Evolutionary conservation across 306 rosid species (phyloP).

Genomic region (Cucurbita argyrosperma): DNA sequence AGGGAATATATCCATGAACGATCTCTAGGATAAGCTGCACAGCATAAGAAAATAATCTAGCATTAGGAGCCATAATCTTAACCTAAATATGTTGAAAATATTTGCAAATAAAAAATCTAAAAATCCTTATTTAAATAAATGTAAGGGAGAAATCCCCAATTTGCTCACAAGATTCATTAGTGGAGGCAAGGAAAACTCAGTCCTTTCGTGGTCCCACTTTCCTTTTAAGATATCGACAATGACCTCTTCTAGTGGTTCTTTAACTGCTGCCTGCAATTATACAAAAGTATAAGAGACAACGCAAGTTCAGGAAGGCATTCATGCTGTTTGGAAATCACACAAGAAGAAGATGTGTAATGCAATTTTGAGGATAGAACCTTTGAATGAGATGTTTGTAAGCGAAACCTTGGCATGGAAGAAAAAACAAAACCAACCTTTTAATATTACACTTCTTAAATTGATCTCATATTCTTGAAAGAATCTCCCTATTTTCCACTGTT

Average conservation of each 20-base stretch:
- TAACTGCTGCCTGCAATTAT: constrained; percentile 33
- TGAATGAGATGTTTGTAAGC: background rate
- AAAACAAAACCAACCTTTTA: background rate
- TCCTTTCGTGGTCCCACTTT: constrained; percentile 77
- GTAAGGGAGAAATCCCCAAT: background rate
- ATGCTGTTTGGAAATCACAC: background rate
- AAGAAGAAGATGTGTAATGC: background rate
- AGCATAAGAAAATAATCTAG: background rate
- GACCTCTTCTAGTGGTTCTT: constrained; percentile 38
- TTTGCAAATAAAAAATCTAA: background rate
- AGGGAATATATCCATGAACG: background rate
- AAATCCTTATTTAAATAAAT: constrained; percentile 21
- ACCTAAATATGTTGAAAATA: background rate
- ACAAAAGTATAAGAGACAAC: background rate
- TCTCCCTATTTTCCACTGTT: background rate
- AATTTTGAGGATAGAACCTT: background rate
- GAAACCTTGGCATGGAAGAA: background rate
- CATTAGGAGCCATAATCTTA: background rate
- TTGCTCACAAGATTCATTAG: constrained; percentile 61
- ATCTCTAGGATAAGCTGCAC: background rate
- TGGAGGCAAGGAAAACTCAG: constrained; percentile 79
- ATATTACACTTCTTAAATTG: background rate
- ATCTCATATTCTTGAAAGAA: background rate
- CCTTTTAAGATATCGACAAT: constrained; percentile 43
- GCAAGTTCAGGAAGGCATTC: background rate